Conservation (phyloP, 495 filamentous ascomycete genomes). For the Aspergillus avenaceus region DNA sequence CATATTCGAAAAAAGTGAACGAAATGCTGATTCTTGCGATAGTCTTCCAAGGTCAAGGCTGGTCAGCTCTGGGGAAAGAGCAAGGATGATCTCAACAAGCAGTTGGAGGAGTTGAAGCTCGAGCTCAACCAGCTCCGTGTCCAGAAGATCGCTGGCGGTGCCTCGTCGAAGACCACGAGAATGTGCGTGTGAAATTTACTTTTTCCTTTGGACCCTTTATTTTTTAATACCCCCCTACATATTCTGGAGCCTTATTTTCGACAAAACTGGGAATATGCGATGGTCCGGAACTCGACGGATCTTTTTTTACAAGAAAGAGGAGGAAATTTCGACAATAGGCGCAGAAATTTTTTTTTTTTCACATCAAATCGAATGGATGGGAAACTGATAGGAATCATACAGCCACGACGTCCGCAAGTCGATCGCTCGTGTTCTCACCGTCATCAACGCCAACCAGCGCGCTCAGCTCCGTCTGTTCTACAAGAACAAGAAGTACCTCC, state of each 20-base stretch:
- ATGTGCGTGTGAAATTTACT: constrained; percentile 65
- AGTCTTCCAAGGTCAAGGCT: constrained; percentile 95
- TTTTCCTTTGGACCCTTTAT: constrained; percentile 10
- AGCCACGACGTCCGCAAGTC: constrained; percentile 99
- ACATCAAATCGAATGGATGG: not conserved
- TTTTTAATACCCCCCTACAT: constrained; percentile 7
- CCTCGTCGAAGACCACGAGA: constrained; percentile 89
- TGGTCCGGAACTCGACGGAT: no score
- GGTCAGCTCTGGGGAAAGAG: constrained; percentile 95
- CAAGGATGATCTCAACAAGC: constrained; percentile 94
- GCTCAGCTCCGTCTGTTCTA: constrained; percentile 98
- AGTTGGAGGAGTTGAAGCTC: constrained; percentile 88
- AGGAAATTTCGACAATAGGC: not conserved
- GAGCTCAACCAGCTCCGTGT: constrained; percentile 90
- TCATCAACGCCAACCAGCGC: constrained; percentile 99
- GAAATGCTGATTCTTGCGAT: constrained; percentile 15
- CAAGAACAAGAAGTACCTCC: constrained; percentile 98
- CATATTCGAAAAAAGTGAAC: not conserved
- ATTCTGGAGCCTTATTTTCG: no score
- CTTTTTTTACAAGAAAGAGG: no score
- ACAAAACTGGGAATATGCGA: no score
- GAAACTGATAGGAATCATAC: constrained; percentile 17
- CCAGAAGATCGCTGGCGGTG: constrained; percentile 94
- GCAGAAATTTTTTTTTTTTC: not conserved
- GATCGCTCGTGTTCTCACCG: constrained; percentile 94